A percentile compares a stretch with the other conserved stretches of the same genome.
Conservation (phyloP, 768 basidiomycete species). For the Tylopilus intermedius region DNA sequence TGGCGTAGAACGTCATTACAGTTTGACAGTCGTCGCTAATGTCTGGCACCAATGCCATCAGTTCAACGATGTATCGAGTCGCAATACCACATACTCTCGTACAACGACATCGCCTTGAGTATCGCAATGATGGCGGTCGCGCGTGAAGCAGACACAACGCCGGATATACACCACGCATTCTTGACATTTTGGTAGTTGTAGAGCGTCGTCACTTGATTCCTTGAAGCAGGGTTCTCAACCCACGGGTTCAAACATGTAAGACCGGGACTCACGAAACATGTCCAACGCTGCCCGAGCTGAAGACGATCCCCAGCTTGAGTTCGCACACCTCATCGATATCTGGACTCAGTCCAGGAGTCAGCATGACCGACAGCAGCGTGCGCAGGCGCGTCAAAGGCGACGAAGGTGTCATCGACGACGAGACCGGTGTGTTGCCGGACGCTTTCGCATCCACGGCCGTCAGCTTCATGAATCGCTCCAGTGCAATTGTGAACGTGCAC, state of each 20-base stretch:
- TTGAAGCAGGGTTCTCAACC: conserved; percentile 5
- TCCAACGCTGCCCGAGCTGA: conserved; percentile 40
- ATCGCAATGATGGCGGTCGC: conserved; percentile 62
- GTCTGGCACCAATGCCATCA: conserved; percentile 38
- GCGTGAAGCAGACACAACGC: conserved; percentile 62
- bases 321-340: conserved; percentile 69
- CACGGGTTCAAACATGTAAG: not conserved
- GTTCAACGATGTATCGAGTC: not conserved
- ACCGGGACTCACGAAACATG: conserved; percentile 41
- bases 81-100: conserved; percentile 48
- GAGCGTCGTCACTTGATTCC: conserved; percentile 35
- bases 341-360: conserved; percentile 65
- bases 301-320: conserved; percentile 47
- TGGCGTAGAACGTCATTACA: conserved; percentile 75
- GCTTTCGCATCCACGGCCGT: conserved; percentile 47
- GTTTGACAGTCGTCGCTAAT: conserved; percentile 64
- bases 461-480: conserved; percentile 49
- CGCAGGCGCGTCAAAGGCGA: conserved; percentile 53
- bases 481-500: conserved; percentile 44
- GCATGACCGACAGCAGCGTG: conserved; percentile 53
- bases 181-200: conserved; percentile 34
- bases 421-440: conserved; percentile 45
- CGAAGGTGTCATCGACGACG: conserved; percentile 30
- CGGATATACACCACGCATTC: conserved; percentile 71
- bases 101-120: conserved; percentile 67